phyloP scores from a whole-genome alignment of 768 basidiomycete species.

The Asterophora parasitica region DNA sequence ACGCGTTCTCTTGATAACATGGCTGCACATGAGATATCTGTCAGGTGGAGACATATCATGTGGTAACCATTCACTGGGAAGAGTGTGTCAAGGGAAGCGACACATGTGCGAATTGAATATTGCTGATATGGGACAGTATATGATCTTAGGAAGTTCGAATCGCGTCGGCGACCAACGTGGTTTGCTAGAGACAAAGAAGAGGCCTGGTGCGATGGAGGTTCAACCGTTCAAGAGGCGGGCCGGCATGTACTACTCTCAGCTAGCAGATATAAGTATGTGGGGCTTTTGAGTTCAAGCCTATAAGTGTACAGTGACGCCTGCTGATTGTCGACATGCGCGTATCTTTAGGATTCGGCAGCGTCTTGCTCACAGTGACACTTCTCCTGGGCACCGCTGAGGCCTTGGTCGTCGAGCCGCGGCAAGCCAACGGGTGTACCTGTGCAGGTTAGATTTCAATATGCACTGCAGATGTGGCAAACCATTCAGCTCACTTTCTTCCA shows the following conservation, averaged over 20 bases:
- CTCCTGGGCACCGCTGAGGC: conserved; percentile 13
- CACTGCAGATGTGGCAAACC: background rate
- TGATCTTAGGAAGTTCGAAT: background rate
- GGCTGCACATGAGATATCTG: background rate
- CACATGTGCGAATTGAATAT: background rate
- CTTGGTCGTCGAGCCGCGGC: conserved; percentile 14
- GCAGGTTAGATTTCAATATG: conserved; percentile 13
- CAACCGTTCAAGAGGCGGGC: background rate
- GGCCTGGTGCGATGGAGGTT: background rate
- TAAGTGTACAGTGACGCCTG: background rate
- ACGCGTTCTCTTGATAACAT: background rate
- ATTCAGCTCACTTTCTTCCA: background rate
- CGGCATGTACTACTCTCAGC: background rate
- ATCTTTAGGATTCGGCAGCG: background rate
- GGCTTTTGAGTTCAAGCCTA: too few relatives aligned
- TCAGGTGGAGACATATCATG: conserved; percentile 4
- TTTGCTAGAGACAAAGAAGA: background rate
- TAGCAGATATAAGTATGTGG: too few relatives aligned
- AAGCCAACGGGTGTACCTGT: conserved; percentile 19
- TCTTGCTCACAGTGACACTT: conserved; percentile 7
- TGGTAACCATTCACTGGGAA: background rate
- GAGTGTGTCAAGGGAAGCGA: background rate
- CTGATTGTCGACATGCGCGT: conserved; percentile 2
- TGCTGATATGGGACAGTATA: background rate
- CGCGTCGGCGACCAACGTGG: background rate